Percentiles rank a stretch among this genome's conserved stretches.
Evolutionary conservation across 1,284 basidiomycete species (phyloP).

Genomic region (Cryptococcus neoformans): DNA sequence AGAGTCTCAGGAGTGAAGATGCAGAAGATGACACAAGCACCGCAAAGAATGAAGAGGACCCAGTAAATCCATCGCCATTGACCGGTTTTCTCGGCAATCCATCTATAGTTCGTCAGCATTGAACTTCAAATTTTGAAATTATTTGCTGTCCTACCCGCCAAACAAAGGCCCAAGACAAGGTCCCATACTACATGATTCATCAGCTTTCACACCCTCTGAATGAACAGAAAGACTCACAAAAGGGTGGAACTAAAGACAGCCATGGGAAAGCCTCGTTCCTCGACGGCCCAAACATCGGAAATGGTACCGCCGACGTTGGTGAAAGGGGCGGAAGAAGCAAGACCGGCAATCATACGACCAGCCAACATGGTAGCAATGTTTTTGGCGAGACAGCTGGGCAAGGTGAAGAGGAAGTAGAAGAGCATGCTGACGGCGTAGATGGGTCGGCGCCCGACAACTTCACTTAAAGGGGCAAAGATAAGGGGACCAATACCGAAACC

Average conservation of each 20-base stretch:
- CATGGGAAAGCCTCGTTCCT: slow-evolving; percentile 50
- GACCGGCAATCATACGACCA: slow-evolving; percentile 48
- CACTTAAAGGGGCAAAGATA: slow-evolving; percentile 49
- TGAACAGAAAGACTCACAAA: slow-evolving; percentile 17
- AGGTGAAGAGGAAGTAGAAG: slow-evolving; percentile 51
- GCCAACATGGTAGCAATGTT: slow-evolving; percentile 52
- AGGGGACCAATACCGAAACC: slow-evolving; percentile 51
- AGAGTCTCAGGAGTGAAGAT: slow-evolving; percentile 49
- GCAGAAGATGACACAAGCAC: slow-evolving; percentile 33
- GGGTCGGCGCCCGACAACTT: slow-evolving; percentile 45
- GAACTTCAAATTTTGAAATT: too few species aligned
- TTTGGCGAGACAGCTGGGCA: slow-evolving; percentile 50
- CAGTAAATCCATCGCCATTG: slow-evolving; percentile 53
- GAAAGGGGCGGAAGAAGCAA: slow-evolving; percentile 51
- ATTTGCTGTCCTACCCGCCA: slow-evolving; percentile 16
- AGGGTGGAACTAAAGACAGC: slow-evolving; percentile 47
- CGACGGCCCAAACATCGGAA: slow-evolving; percentile 50
- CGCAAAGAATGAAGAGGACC: slow-evolving; percentile 47
- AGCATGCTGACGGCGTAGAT: slow-evolving; percentile 49
- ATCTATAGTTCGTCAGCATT: slow-evolving; percentile 10
- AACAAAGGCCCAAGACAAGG: slow-evolving; percentile 50
- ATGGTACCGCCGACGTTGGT: slow-evolving; percentile 53
- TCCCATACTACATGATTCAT: slow-evolving; percentile 35
- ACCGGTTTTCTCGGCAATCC: slow-evolving; percentile 38
- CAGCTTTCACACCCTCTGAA: background rate